Conservation (phyloP, 1,284 basidiomycete species). For the Sphagnurus paluster region DNA sequence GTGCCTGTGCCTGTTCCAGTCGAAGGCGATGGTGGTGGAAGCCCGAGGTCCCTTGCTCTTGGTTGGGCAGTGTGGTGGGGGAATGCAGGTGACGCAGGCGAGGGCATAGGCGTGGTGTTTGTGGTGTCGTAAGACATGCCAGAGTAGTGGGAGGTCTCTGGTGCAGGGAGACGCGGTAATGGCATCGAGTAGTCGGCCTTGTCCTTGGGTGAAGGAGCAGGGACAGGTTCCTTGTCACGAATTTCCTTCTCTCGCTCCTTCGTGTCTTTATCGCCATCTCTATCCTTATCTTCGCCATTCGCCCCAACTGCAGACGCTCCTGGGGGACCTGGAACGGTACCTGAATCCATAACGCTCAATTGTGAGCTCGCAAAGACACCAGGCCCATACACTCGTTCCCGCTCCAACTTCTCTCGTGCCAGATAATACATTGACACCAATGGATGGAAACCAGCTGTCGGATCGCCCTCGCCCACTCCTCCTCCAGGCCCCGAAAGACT, state of each 20-base stretch:
- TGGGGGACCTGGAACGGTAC: not conserved
- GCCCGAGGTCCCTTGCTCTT: constrained; percentile 54
- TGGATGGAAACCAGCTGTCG: constrained; percentile 92
- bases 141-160: constrained; percentile 76
- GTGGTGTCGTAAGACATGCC: constrained; percentile 72
- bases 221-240: constrained; percentile 11
- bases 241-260: not conserved
- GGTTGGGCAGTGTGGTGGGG: constrained; percentile 39
- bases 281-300: not conserved
- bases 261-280: not conserved
- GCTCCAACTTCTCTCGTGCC: constrained; percentile 92
- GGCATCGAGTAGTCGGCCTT: constrained; percentile 80
- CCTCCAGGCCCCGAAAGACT: constrained; percentile 49
- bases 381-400: constrained; percentile 90
- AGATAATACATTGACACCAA: constrained; percentile 97
- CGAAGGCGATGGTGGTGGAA: constrained; percentile 40
- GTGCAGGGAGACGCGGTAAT: constrained; percentile 78
- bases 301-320: not conserved
- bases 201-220: constrained; percentile 20
- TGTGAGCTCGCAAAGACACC: constrained; percentile 95
- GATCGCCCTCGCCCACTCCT: constrained; percentile 63
- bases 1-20: not conserved
- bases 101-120: constrained; percentile 40
- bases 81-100: constrained; percentile 56
- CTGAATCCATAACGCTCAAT: constrained; percentile 41